phyloP scores from a whole-genome alignment of 495 filamentous ascomycete species.

The Lasiosphaeria hispida region DNA sequence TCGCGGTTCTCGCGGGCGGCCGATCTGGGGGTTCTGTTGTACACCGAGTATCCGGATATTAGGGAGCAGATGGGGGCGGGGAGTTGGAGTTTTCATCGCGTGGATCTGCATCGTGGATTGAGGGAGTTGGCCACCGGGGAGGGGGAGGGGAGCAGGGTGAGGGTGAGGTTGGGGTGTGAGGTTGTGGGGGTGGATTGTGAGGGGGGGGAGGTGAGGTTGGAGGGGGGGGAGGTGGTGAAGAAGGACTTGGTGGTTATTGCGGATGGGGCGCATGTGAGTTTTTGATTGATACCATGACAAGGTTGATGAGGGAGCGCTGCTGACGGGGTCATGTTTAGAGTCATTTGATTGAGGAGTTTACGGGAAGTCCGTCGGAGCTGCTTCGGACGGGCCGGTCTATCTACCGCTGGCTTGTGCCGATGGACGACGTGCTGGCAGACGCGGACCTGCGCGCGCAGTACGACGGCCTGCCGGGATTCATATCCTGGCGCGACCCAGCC shows the following conservation, averaged over 20 bases:
- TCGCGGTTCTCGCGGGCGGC: conserved; percentile 30
- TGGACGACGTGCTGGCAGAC: conserved; percentile 34
- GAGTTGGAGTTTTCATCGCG: conserved; percentile 46
- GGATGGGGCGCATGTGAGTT: conserved; percentile 33
- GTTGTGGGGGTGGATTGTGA: conserved; percentile 27
- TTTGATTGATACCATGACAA: background rate
- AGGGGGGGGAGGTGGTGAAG: conserved; percentile 15
- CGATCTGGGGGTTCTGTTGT: conserved; percentile 24
- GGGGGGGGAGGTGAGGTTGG: conserved; percentile 16
- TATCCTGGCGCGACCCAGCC: conserved; percentile 25
- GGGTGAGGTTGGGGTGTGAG: conserved; percentile 28
- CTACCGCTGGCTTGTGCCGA: conserved; percentile 49
- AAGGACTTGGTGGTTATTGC: conserved; percentile 31
- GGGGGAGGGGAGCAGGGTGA: conserved; percentile 27
- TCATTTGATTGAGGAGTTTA: conserved; percentile 25
- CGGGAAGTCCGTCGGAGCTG: conserved; percentile 13
- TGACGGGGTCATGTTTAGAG: conserved; percentile 25
- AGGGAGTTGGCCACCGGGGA: conserved; percentile 37
- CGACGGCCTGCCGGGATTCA: conserved; percentile 26
- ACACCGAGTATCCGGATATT: conserved; percentile 34
- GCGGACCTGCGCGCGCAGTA: conserved; percentile 29
- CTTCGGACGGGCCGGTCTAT: conserved; percentile 34
- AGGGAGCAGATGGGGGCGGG: conserved; percentile 20
- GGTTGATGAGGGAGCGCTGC: background rate
- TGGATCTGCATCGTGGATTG: conserved; percentile 55